These are phyloP conservation scores for Dicorynia guianensis DNA, from an alignment of 306 rosid genomes.

Conservation along the genomic window DNA sequence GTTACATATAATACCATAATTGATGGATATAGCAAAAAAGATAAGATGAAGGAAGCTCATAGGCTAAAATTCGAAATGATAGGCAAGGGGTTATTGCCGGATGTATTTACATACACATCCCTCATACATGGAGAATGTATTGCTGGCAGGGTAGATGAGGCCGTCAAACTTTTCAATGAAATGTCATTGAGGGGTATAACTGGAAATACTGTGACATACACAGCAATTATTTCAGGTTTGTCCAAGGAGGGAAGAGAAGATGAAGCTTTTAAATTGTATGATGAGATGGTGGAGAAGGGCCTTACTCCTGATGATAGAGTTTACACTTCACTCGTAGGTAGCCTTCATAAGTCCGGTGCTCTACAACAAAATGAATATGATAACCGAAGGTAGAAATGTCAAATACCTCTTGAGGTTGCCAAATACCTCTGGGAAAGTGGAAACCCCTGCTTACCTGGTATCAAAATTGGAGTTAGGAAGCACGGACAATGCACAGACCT, in stretches of 20 bases:
- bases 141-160: constrained; percentile 68
- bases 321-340: constrained; percentile 65
- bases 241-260: constrained; percentile 81
- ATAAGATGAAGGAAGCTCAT: constrained; percentile 68
- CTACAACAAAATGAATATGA: constrained; percentile 12
- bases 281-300: constrained; percentile 71
- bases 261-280: constrained; percentile 77
- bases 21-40: constrained; percentile 70
- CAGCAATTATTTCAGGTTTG: constrained; percentile 77
- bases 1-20: constrained; percentile 75
- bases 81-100: constrained; percentile 66
- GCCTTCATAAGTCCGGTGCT: constrained; percentile 57
- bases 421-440: constrained; percentile 4
- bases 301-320: constrained; percentile 79
- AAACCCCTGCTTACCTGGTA: constrained; percentile 17
- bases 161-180: constrained; percentile 64
- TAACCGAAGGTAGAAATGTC: constrained; percentile 22
- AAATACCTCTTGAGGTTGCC: constrained; percentile 2
- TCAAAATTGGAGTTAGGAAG: constrained; percentile 21
- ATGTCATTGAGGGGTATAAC: constrained; percentile 63
- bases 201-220: constrained; percentile 61
- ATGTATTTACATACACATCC: constrained; percentile 74
- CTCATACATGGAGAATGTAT: constrained; percentile 79
- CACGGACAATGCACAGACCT: neutral
- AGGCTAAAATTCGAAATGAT: constrained; percentile 63